Evolutionary conservation across 768 basidiomycete species (phyloP).

Genomic region (Termitomyces sp.): DNA sequence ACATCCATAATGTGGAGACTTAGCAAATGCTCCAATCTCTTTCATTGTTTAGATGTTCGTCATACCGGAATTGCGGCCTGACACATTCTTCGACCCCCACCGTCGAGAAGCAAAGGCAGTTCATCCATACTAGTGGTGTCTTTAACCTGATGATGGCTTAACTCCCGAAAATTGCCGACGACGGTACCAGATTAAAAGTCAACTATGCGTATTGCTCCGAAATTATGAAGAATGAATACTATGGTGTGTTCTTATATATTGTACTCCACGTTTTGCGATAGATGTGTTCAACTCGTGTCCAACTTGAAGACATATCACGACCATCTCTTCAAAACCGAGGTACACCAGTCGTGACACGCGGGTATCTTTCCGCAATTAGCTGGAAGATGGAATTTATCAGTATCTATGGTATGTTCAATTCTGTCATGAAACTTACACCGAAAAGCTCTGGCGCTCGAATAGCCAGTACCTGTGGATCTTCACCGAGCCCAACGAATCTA

Average conservation of each 20-base stretch:
- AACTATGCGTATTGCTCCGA: not conserved
- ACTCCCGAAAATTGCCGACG: too few relatives aligned
- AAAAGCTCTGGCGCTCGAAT: constrained; percentile 70
- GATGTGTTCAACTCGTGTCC: not conserved
- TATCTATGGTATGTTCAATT: constrained; percentile 2
- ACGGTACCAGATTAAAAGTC: too few relatives aligned
- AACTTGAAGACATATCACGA: not conserved
- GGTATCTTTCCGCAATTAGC: constrained; percentile 67
- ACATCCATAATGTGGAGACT: too few relatives aligned
- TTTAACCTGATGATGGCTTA: too few relatives aligned
- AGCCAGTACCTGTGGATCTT: constrained; percentile 76
- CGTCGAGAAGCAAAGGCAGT: too few relatives aligned
- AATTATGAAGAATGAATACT: too few relatives aligned
- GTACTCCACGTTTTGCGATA: not conserved
- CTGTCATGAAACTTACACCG: constrained; percentile 31
- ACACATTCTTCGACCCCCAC: too few relatives aligned
- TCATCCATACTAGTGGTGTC: too few relatives aligned
- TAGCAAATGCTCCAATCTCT: too few relatives aligned
- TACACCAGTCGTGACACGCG: constrained; percentile 64
- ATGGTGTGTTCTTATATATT: not conserved
- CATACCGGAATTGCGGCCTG: too few relatives aligned
- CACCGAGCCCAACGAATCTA: constrained; percentile 80
- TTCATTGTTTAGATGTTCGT: too few relatives aligned
- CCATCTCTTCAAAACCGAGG: constrained; percentile 5
- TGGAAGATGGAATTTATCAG: constrained; percentile 15